Conservation (phyloP, 352 stramenopile genomes). For the Saprolegnia diclina region DNA sequence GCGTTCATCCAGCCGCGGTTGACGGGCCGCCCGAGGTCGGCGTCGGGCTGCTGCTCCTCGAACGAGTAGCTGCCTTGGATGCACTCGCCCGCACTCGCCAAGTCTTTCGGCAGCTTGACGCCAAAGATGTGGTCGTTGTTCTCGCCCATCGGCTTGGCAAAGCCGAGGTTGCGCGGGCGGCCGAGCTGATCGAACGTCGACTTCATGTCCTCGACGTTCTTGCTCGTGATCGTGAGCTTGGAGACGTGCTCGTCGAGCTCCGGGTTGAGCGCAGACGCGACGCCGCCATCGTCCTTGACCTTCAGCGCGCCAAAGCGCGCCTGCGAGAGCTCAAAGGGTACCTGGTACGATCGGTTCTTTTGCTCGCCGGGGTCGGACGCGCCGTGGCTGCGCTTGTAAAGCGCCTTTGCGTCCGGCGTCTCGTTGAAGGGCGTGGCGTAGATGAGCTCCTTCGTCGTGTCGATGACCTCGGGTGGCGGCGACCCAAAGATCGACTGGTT, state of each 20-base stretch:
- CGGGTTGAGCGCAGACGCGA: constrained; percentile 53
- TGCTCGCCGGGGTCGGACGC: constrained; percentile 78
- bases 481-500: constrained; percentile 53
- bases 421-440: constrained; percentile 61
- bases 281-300: constrained; percentile 45
- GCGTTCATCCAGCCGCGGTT: constrained; percentile 84
- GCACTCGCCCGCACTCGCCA: constrained; percentile 56
- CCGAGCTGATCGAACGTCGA: constrained; percentile 71
- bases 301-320: constrained; percentile 67
- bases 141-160: constrained; percentile 7
- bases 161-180: constrained; percentile 54
- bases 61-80: constrained; percentile 77
- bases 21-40: constrained; percentile 70
- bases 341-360: constrained; percentile 75
- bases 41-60: constrained; percentile 76
- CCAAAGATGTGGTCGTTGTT: constrained; percentile 60
- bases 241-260: constrained; percentile 57
- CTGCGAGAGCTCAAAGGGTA: constrained; percentile 55
- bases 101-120: constrained; percentile 41
- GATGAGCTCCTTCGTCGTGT: constrained; percentile 80
- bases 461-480: constrained; percentile 30
- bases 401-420: constrained; percentile 48
- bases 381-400: constrained; percentile 76
- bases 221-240: constrained; percentile 41
- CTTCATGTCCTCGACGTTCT: constrained; percentile 69